Conservation (phyloP, 2,329 filamentous ascomycete genomes). For the Aaosphaeria arxii region DNA sequence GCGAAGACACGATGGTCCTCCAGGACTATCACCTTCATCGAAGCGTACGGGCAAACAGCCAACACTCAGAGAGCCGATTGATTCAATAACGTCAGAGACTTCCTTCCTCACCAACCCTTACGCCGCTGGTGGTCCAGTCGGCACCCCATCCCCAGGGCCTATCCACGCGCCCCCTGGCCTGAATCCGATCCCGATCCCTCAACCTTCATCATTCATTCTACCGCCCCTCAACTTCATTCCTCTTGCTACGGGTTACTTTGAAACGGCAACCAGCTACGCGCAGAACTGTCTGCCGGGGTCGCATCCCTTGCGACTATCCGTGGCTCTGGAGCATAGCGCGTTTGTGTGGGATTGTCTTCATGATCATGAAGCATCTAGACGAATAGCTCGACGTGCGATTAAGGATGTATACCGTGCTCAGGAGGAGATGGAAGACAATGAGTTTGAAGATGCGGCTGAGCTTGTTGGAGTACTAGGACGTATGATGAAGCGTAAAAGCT, state of each 20-base stretch:
- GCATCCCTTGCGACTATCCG: constrained; percentile 82
- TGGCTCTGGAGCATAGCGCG: constrained; percentile 88
- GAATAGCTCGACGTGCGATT: constrained; percentile 77
- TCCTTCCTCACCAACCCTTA: constrained; percentile 53
- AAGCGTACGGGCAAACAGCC: constrained; percentile 36
- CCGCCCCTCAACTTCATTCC: constrained; percentile 79
- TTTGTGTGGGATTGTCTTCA: constrained; percentile 93
- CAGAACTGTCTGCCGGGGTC: constrained; percentile 78
- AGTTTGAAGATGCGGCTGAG: constrained; percentile 88
- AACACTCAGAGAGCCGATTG: constrained; percentile 47
- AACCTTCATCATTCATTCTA: constrained; percentile 69
- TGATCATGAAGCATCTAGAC: constrained; percentile 72
- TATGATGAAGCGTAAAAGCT: constrained; percentile 71
- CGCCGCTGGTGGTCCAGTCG: constrained; percentile 36
- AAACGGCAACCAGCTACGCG: constrained; percentile 70
- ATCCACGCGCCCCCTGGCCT: constrained; percentile 45
- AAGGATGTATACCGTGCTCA: constrained; percentile 86
- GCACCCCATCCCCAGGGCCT: constrained; percentile 40
- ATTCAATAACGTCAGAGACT: constrained; percentile 48
- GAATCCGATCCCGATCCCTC: constrained; percentile 40
- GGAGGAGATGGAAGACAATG: constrained; percentile 92
- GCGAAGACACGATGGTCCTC: constrained; percentile 17
- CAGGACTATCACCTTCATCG: constrained; percentile 25
- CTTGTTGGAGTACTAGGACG: constrained; percentile 81
- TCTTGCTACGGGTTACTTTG: constrained; percentile 76